Evolutionary conservation across 139 green algal genomes (phyloP).

Genomic region (Ostreobium quekettii): DNA sequence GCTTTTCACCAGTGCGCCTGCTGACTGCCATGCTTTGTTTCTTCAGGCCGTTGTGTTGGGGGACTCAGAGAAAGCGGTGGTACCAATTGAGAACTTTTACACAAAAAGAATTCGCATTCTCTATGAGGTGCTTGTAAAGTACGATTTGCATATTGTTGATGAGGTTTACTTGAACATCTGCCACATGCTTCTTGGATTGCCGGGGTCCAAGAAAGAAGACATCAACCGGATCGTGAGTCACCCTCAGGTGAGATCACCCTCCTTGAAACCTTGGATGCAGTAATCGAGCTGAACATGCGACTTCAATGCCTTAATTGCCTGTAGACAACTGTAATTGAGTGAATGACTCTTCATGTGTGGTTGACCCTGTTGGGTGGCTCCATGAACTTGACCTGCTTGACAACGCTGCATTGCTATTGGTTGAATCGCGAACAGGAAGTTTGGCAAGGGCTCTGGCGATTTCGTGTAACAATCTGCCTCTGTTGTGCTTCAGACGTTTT

Average conservation of each 20-base stretch:
- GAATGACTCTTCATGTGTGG: too few relatives aligned
- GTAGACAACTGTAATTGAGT: too few relatives aligned
- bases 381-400: not conserved
- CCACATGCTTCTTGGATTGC: not conserved
- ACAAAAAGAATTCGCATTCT: conserved; percentile 51
- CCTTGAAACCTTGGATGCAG: not conserved
- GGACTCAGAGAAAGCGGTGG: conserved; percentile 47
- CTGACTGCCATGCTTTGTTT: too few relatives aligned
- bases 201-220: not conserved
- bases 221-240: conserved; percentile 15
- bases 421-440: too few relatives aligned
- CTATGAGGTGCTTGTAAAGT: conserved; percentile 4
- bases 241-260: not conserved
- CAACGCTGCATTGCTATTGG: too few relatives aligned
- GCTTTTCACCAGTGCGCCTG: too few relatives aligned
- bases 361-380: not conserved
- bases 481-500: too few relatives aligned
- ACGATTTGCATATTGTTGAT: conserved; percentile 15
- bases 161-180: conserved; percentile 15
- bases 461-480: too few relatives aligned
- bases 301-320: not conserved
- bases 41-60: conserved; percentile 47
- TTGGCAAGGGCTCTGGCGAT: too few relatives aligned
- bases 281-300: not conserved
- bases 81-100: conserved; percentile 57